Conservation (phyloP, 441 rosid species). For the Erodium moschatum region DNA sequence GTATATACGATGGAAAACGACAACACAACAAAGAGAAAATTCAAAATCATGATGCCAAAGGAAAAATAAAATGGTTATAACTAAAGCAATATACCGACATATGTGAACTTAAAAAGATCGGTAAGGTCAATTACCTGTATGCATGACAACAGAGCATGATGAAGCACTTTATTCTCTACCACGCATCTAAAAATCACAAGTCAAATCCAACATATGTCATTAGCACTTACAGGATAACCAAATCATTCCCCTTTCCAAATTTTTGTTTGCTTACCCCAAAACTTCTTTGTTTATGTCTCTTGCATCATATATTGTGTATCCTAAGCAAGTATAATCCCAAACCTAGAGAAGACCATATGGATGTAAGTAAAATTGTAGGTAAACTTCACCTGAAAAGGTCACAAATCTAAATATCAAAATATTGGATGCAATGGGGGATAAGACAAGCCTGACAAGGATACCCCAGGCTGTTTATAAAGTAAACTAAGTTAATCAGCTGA, state of each 20-base stretch:
- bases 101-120: constrained; percentile 6
- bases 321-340: constrained; percentile 94
- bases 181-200: constrained; percentile 58
- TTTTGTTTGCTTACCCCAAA: constrained; percentile 52
- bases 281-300: constrained; percentile 60
- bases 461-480: not conserved
- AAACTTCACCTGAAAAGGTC: not conserved
- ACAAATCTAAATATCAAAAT: not conserved
- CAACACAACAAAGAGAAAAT: not conserved
- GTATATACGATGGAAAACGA: not conserved
- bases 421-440: not conserved
- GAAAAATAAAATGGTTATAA: not conserved
- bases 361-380: not conserved
- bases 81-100: not conserved
- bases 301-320: constrained; percentile 72
- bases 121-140: constrained; percentile 43
- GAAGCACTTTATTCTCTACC: constrained; percentile 95
- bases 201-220: constrained; percentile 22
- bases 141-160: constrained; percentile 56
- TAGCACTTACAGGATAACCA: constrained; percentile 12
- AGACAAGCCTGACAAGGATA: not conserved
- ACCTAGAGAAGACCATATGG: constrained; percentile 41
- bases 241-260: constrained; percentile 6
- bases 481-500: too few relatives aligned
- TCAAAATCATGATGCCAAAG: constrained; percentile 5